Evolutionary conservation across 352 stramenopile species (phyloP), one percentile per base, ranked within the genome.

Genomic region (Phytophthora aleatoria): DNA sequence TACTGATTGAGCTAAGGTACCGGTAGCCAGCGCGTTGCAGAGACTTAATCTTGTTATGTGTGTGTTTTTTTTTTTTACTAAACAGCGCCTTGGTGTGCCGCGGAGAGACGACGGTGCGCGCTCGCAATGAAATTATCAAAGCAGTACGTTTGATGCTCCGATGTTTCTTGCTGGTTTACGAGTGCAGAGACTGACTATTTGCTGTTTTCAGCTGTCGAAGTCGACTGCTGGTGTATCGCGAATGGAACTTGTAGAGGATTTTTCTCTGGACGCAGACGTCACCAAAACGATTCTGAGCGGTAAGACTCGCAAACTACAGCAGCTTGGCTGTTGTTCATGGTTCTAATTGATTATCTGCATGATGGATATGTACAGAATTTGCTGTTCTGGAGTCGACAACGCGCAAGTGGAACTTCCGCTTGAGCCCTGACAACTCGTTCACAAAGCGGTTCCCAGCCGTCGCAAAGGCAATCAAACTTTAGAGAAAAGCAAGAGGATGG

Each of bases 341-440:
- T 42, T n/a, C 39, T 61, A 35, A 61, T 35, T 57, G 13, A 49
- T 52, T 16, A 5, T 27, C 15, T 52, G 10, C 33, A 5, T 43
- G n/a, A 6, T 60, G 6, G 28, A 7, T 33, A 33, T 33, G 3
- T 4, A n/a, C 35, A 89, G 82, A 85, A 20, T 77, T 89, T 44
- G 79, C 77, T 38, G 48, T 67, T 36, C 49, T 91, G 13, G 73
- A 91, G 31, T 45, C 69, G 5, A 44, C 58, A 26, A 78, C 76
- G 28, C 69, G 82, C 20, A 86, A 60, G 38, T 91, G 82, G 79
- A 71, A 54, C 33, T 83, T 91, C 33, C 83, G 83, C 33, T 28
- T 80, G 16, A 63, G 51, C 12, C 57, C 63, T n/a, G 82, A 91
- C 47, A 65, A 86, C 30, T 76, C 65, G 38, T 87, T 89, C 47